phyloP scores from a whole-genome alignment of 2,329 filamentous ascomycete species.

The Cladosporium sp. region DNA sequence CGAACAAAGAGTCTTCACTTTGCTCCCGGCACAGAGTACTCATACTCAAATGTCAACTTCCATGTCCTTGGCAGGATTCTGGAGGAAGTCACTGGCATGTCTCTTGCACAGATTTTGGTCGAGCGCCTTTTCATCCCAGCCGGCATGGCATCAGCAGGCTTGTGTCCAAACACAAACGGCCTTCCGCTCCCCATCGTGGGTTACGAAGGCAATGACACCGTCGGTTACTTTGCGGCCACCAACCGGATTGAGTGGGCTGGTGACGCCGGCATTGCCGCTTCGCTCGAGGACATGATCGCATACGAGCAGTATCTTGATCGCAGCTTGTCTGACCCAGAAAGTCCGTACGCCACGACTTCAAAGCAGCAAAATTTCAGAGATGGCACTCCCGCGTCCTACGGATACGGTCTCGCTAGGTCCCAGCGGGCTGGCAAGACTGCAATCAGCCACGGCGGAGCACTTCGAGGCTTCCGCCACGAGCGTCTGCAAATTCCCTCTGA shows the following conservation, averaged over 20 bases:
- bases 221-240: constrained; percentile 39
- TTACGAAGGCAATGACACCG: constrained; percentile 44
- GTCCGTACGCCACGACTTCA: constrained; percentile 38
- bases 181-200: constrained; percentile 45
- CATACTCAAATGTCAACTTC: constrained; percentile 50
- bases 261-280: constrained; percentile 48
- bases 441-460: constrained; percentile 45
- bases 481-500: constrained; percentile 40
- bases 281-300: constrained; percentile 49
- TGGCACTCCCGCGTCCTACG: constrained; percentile 40
- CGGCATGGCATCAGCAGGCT: constrained; percentile 44
- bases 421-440: constrained; percentile 31
- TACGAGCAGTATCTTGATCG: constrained; percentile 46
- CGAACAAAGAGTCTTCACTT: constrained; percentile 45
- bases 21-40: constrained; percentile 44
- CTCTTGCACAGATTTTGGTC: constrained; percentile 39
- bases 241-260: constrained; percentile 51
- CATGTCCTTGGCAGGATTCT: constrained; percentile 41
- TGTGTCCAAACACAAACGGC: constrained; percentile 41
- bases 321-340: constrained; percentile 34
- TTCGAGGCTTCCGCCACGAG: constrained; percentile 44
- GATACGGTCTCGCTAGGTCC: constrained; percentile 38
- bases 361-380: constrained; percentile 37
- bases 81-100: constrained; percentile 40
- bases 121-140: constrained; percentile 45